Evolutionary conservation across 345 rosid species (phyloP), one percentile per base, ranked within the genome.

Genomic region (Salix dunnii): DNA sequence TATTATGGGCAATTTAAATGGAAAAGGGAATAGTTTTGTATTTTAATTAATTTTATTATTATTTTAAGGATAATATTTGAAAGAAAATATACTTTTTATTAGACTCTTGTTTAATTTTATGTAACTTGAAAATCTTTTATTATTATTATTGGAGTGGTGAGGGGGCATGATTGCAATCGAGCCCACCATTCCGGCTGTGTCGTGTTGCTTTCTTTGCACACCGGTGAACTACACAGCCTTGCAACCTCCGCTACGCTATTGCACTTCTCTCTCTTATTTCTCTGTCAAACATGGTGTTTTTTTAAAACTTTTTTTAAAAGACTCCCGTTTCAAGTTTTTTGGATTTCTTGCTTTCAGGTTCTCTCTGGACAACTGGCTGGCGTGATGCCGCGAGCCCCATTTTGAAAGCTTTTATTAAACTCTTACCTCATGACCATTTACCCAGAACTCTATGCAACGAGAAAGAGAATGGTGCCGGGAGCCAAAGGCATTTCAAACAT

Each of bases 231-330:
- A 14, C 6, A 74, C 17, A 74, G 21, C 6, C 78, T 72, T 78
- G 84, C 65, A 64, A 16, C 61, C 76, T 30, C 77, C 71, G 66
- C 81, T 27, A 48, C 61, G 69, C 70, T 49, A 4, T 58, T 6
- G 40, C 82, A 77, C 68, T 72, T 55, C 28, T 55, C 40, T 25
- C 12, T 28, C 78, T 33, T 30, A 3, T 30, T 17, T 73, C 14
- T 10, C 55, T 1, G 33, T n/a, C 62, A 0, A 31, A 46, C 25
- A 0, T 6, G 10, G 23, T 12, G 5, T 46, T 3, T 58, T n/a
- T 3, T 25, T 3, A 55, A 58, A 28, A 1, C 28, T n/a, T 58
- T 42, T 58, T 23, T 58, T 3, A 12, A 25, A 8, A 0, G 11
- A 3, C 62, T 58, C 62, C 28, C 28, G 62, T 55, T n/a, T 55